A percentile compares a stretch with the other conserved stretches of the same genome.
These are phyloP conservation scores for Exsudoporus frostii DNA, from an alignment of 768 basidiomycete species.

Conservation along the genomic window DNA sequence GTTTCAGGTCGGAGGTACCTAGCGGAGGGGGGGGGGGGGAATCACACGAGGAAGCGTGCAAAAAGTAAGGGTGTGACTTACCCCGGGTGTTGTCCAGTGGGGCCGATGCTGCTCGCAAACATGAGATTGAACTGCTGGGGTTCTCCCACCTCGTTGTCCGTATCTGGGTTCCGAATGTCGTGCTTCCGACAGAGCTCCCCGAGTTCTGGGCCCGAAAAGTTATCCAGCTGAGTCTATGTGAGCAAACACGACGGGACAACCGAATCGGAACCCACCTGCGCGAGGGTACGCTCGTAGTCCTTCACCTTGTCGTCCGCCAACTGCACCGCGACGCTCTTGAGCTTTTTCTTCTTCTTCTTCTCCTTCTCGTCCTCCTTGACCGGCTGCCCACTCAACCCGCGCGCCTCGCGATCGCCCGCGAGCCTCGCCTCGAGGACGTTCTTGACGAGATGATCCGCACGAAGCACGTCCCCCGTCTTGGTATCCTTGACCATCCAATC, in stretches of 20 bases:
- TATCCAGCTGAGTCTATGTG: slow-evolving; percentile 48
- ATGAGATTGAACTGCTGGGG: slow-evolving; percentile 98
- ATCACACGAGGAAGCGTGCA: not conserved
- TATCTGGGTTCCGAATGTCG: slow-evolving; percentile 85
- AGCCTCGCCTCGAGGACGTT: slow-evolving; percentile 86
- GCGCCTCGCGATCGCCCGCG: slow-evolving; percentile 87
- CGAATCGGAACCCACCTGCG: slow-evolving; percentile 61
- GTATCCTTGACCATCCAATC: slow-evolving; percentile 99
- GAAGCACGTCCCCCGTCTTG: slow-evolving; percentile 93
- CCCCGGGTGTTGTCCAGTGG: slow-evolving; percentile 96
- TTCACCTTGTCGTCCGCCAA: slow-evolving; percentile 69
- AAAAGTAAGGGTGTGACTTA: slow-evolving; percentile 22
- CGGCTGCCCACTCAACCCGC: slow-evolving; percentile 66
- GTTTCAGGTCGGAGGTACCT: slow-evolving; percentile 97
- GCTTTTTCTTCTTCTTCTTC: slow-evolving; percentile 61
- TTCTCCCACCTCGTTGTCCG: slow-evolving; percentile 87
- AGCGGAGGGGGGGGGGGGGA: no score
- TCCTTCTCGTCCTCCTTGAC: slow-evolving; percentile 50
- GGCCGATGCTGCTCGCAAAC: slow-evolving; percentile 97
- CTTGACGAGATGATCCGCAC: slow-evolving; percentile 95
- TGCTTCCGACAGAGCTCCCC: slow-evolving; percentile 81
- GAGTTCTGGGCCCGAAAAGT: slow-evolving; percentile 85
- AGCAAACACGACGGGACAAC: not conserved
- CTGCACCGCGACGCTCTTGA: slow-evolving; percentile 65
- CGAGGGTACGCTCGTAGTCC: slow-evolving; percentile 80